Conservation (phyloP, 352 stramenopile species). For the Globisporangium viniferum region DNA sequence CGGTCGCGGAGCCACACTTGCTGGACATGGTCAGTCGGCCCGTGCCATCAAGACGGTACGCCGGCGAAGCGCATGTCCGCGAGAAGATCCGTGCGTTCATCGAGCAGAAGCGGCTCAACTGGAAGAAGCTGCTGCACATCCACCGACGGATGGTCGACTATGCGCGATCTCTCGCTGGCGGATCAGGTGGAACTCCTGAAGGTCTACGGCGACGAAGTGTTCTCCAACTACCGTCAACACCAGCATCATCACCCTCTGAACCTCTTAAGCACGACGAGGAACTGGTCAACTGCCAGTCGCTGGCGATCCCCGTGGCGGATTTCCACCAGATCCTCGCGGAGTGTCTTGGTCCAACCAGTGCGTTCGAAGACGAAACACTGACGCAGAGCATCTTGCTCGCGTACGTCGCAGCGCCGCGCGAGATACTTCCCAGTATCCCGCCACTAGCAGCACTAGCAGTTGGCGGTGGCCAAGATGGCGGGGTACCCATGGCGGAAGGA, state of each 20-base stretch:
- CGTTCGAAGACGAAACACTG: conserved; percentile 18
- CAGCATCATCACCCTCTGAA: not conserved
- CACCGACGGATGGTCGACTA: conserved; percentile 21
- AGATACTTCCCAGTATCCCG: not conserved
- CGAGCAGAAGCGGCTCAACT: conserved; percentile 21
- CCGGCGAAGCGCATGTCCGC: conserved; percentile 28
- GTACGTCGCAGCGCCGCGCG: conserved; percentile 22
- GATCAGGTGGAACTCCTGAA: not conserved
- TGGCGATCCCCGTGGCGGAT: conserved; percentile 15
- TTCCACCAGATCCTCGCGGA: conserved; percentile 22
- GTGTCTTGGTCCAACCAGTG: conserved; percentile 6
- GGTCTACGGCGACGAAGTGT: not conserved
- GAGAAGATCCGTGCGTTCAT: conserved; percentile 32
- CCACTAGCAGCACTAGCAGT: not conserved
- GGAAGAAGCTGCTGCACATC: conserved; percentile 26
- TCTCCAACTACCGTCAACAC: not conserved
- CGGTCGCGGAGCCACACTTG: conserved; percentile 32
- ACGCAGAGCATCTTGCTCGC: conserved; percentile 25
- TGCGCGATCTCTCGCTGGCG: not conserved
- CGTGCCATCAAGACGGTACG: conserved; percentile 24
- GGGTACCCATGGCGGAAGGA: not conserved
- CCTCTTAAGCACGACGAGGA: not conserved
- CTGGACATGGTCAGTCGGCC: conserved; percentile 38
- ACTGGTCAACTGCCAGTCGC: not conserved
- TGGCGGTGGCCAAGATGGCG: not conserved